Percentiles rank a stretch among this genome's conserved stretches.
These are phyloP conservation scores for Blepharisma japonicum DNA, from an alignment of 73 alveolate species.

Conservation along the genomic window DNA sequence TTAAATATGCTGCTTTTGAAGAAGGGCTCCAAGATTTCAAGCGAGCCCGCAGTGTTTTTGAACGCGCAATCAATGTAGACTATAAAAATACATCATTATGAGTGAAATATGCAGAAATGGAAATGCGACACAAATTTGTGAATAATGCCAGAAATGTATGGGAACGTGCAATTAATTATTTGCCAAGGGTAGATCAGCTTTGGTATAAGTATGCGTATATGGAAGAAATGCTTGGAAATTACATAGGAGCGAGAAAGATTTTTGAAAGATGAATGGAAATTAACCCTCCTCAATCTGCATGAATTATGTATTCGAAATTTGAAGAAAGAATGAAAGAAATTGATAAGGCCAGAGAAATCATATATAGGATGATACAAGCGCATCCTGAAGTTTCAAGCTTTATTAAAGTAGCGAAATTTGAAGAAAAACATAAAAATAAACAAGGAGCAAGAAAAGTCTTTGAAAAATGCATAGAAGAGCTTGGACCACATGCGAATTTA, in stretches of 20 bases:
- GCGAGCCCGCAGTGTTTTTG: slow-evolving; percentile 97
- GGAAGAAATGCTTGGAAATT: slow-evolving; percentile 96
- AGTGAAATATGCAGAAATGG: slow-evolving; percentile 99
- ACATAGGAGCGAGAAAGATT: slow-evolving; percentile 87
- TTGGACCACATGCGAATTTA: slow-evolving; percentile 82
- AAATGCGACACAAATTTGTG: slow-evolving; percentile 97
- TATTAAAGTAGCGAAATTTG: slow-evolving; percentile 97
- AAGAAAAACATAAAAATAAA: slow-evolving; percentile 85
- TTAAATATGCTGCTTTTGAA: slow-evolving; percentile 95
- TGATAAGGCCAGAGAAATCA: slow-evolving; percentile 76
- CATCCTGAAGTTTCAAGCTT: slow-evolving; percentile 82
- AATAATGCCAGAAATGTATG: slow-evolving; percentile 99
- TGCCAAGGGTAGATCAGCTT: slow-evolving; percentile 96
- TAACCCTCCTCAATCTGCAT: slow-evolving; percentile 93
- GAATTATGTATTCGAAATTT: slow-evolving; percentile 88
- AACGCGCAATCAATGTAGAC: slow-evolving; percentile 99
- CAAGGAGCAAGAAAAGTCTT: slow-evolving; percentile 84
- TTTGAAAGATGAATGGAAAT: slow-evolving; percentile 97
- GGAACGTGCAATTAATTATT: slow-evolving; percentile 93
- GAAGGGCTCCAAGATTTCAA: slow-evolving; percentile 72
- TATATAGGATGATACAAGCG: slow-evolving; percentile 86
- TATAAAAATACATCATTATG: slow-evolving; percentile 82
- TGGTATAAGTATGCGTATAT: slow-evolving; percentile 97
- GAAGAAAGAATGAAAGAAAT: slow-evolving; percentile 94
- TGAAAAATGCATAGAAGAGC: slow-evolving; percentile 92